Percentiles rank a stretch among this genome's conserved stretches.
phyloP scores from a whole-genome alignment of 306 rosid genomes.

The Elaeagnus macrophylla region DNA sequence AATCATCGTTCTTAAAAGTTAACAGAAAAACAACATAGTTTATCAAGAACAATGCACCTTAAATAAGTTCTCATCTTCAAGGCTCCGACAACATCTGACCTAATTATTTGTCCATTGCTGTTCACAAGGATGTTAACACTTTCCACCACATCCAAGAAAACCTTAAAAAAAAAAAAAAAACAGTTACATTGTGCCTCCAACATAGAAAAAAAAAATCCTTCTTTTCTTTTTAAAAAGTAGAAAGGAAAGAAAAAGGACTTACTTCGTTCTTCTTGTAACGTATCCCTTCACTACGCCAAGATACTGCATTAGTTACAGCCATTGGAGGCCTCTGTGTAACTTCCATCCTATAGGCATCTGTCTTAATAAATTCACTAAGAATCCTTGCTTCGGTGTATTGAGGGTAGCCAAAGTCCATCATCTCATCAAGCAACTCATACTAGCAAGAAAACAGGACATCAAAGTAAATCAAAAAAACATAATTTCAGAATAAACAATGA shows the following conservation, averaged over 20 bases:
- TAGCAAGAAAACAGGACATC: constrained; percentile 21
- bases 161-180: constrained; percentile 36
- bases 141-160: constrained; percentile 99
- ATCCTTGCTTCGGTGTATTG: constrained; percentile 94
- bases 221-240: neutral
- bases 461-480: constrained; percentile 4
- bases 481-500: too few species aligned
- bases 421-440: constrained; percentile 94
- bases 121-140: constrained; percentile 96
- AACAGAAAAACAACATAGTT: neutral
- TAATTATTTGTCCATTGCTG: constrained; percentile 95
- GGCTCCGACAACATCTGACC: constrained; percentile 98
- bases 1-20: neutral
- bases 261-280: constrained; percentile 97
- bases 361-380: constrained; percentile 95
- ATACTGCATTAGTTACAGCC: constrained; percentile 99
- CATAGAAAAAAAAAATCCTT: neutral
- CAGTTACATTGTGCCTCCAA: constrained; percentile 17
- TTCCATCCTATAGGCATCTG: constrained; percentile 98
- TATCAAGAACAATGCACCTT: constrained; percentile 42
- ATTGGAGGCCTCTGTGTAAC: constrained; percentile 95
- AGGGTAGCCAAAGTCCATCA: constrained; percentile 99
- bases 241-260: neutral
- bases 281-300: constrained; percentile 99
- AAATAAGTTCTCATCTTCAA: constrained; percentile 97